phyloP scores from a whole-genome alignment of 2,329 filamentous ascomycete species.

The Didymella pinodella region DNA sequence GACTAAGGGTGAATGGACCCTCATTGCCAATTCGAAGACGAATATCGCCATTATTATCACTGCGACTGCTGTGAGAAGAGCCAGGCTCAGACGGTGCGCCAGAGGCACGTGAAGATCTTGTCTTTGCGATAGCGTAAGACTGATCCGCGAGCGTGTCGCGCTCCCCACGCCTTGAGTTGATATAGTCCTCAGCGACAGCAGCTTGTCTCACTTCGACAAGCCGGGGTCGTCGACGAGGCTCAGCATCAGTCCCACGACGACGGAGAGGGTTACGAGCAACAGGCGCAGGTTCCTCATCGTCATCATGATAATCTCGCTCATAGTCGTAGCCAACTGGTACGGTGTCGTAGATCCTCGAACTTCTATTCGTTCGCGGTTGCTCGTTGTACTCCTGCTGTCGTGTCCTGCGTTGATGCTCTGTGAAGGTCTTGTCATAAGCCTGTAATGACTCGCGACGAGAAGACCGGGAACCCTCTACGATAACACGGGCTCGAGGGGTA shows the following conservation, averaged over 20 bases:
- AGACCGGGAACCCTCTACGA: slow-evolving; percentile 37
- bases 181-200: slow-evolving; percentile 42
- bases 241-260: slow-evolving; percentile 37
- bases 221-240: slow-evolving; percentile 29
- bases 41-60: slow-evolving; percentile 47
- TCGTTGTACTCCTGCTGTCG: slow-evolving; percentile 20
- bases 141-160: slow-evolving; percentile 38
- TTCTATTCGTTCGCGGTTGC: slow-evolving; percentile 26
- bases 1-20: slow-evolving; percentile 43
- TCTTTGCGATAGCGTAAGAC: slow-evolving; percentile 41
- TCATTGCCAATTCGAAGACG: slow-evolving; percentile 47
- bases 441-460: slow-evolving; percentile 40
- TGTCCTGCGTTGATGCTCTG: slow-evolving; percentile 16
- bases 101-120: slow-evolving; percentile 35
- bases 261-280: not conserved
- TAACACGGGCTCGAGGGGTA: slow-evolving; percentile 33
- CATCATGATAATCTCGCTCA: slow-evolving; percentile 28
- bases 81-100: slow-evolving; percentile 39
- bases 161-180: slow-evolving; percentile 40
- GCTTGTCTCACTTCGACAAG: slow-evolving; percentile 28
- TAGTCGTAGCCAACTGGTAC: slow-evolving; percentile 9
- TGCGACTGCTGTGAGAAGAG: slow-evolving; percentile 38
- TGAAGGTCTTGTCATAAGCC: slow-evolving; percentile 33
- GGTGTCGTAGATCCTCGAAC: slow-evolving; percentile 23
- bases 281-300: slow-evolving; percentile 14